Evolutionary conservation across 768 basidiomycete genomes (phyloP).

Genomic region (Boletellus emodensis): DNA sequence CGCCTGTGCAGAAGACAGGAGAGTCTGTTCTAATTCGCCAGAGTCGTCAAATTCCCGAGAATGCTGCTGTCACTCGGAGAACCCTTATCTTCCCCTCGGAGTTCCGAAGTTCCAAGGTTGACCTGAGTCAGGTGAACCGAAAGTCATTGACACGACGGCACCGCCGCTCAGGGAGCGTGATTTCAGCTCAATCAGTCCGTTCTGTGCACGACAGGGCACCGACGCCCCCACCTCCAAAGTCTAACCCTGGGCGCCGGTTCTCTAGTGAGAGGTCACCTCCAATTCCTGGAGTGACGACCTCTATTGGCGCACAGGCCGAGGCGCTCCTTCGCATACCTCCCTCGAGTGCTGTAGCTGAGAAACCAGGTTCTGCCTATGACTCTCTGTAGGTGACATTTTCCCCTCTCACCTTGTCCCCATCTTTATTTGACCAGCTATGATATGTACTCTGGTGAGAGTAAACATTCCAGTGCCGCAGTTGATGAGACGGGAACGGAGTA

Average conservation of each 20-base stretch:
- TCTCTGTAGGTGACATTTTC: conserved; percentile 57
- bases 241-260: conserved; percentile 53
- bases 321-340: conserved; percentile 38
- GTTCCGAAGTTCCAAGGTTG: conserved; percentile 50
- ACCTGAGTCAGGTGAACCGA: conserved; percentile 50
- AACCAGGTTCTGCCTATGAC: conserved; percentile 69
- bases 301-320: conserved; percentile 42
- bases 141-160: conserved; percentile 49
- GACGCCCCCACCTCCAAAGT: conserved; percentile 78
- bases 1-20: conserved; percentile 20
- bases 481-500: conserved; percentile 32
- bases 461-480: conserved; percentile 30
- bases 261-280: conserved; percentile 66
- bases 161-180: conserved; percentile 59
- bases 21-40: conserved; percentile 26
- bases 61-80: conserved; percentile 59
- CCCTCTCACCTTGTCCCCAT: conserved; percentile 12
- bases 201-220: conserved; percentile 80
- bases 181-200: conserved; percentile 58
- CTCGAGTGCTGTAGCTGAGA: conserved; percentile 47
- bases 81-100: conserved; percentile 80
- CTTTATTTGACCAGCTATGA: conserved; percentile 56
- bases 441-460: conserved; percentile 67
- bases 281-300: conserved; percentile 57
- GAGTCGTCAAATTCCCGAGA: conserved; percentile 35